Evolutionary conservation across 345 rosid species (phyloP).

Genomic region (Sonneratia alba): DNA sequence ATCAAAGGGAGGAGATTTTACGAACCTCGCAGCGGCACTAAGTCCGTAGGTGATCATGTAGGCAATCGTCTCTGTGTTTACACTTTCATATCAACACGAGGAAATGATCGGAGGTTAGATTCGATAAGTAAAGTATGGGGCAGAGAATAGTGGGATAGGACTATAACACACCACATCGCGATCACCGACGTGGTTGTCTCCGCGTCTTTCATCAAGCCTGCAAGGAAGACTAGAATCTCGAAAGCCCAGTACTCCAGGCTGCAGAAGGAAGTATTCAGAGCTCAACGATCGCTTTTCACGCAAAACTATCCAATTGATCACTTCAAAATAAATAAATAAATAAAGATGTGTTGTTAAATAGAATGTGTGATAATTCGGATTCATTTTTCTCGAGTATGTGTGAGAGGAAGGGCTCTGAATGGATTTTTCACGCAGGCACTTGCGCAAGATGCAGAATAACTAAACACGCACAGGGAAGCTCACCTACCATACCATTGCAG

Average conservation of each 20-base stretch:
- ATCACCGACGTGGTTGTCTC: constrained; percentile 48
- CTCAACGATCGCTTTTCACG: background rate
- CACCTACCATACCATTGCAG: constrained; percentile 73
- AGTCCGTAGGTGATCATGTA: constrained; percentile 66
- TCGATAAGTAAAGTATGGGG: background rate
- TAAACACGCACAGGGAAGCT: background rate
- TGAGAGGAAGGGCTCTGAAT: no score
- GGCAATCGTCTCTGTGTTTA: constrained; percentile 48
- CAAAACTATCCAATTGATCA: background rate
- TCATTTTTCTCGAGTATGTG: no score
- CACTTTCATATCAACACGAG: constrained; percentile 17
- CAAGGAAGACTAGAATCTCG: constrained; percentile 66
- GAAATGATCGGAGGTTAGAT: background rate
- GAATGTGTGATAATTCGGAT: no score
- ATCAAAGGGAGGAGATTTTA: background rate
- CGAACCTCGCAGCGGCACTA: constrained; percentile 78
- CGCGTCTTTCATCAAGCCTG: constrained; percentile 60
- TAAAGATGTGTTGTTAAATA: no score
- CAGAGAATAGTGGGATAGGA: background rate
- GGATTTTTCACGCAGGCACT: no score
- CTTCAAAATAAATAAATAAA: no score
- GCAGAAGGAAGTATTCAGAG: background rate
- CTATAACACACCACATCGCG: constrained; percentile 48
- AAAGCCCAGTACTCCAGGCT: constrained; percentile 81
- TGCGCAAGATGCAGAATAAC: background rate